Percentiles rank a stretch among this genome's conserved stretches.
Evolutionary conservation across 768 basidiomycete genomes (phyloP).

Genomic region (Trametes elegans): DNA sequence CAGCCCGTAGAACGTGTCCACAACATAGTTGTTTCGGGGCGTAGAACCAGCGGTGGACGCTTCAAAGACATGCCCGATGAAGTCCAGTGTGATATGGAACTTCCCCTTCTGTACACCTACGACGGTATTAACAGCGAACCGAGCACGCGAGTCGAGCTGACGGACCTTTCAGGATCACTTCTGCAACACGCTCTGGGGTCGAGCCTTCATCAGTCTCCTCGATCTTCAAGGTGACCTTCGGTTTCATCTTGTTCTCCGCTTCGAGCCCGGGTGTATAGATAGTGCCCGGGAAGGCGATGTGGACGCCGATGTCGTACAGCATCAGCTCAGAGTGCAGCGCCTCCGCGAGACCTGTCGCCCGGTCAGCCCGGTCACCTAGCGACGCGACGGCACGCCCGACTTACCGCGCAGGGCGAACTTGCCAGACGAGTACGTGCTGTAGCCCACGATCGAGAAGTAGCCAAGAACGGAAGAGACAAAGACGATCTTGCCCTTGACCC

Average conservation of each 20-base stretch:
- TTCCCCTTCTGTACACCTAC: constrained; percentile 67
- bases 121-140: neutral
- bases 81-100: constrained; percentile 73
- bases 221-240: constrained; percentile 68
- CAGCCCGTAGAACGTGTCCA: constrained; percentile 48
- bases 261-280: constrained; percentile 78
- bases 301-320: constrained; percentile 74
- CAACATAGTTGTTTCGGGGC: constrained; percentile 56
- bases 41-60: constrained; percentile 63
- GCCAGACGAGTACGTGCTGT: constrained; percentile 74
- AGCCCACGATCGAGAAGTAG: constrained; percentile 76
- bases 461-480: constrained; percentile 76
- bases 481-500: constrained; percentile 64
- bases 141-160: neutral
- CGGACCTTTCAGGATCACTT: constrained; percentile 56
- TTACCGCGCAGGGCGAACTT: constrained; percentile 85
- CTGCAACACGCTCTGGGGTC: constrained; percentile 63
- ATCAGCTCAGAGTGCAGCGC: constrained; percentile 75
- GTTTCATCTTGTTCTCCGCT: constrained; percentile 76
- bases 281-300: constrained; percentile 80
- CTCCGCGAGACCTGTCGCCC: constrained; percentile 70
- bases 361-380: neutral
- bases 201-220: constrained; percentile 69
- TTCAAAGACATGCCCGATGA: constrained; percentile 66
- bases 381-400: neutral